Conservation (phyloP, 352 stramenopile species). For the Phytophthora kernoviae region DNA sequence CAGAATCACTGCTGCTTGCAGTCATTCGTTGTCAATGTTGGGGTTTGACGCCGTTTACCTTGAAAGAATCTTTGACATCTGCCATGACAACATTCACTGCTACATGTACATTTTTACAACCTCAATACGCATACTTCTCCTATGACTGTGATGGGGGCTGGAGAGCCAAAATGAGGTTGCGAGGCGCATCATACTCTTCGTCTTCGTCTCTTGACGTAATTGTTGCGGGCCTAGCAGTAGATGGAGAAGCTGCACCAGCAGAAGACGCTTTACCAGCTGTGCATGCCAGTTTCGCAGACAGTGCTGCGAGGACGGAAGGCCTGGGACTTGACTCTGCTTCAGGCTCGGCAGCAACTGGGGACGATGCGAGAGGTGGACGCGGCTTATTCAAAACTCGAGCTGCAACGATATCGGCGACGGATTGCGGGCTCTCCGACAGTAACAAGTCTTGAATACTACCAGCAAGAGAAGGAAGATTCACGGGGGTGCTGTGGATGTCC, state of each 20-base stretch:
- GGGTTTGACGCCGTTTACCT: no score
- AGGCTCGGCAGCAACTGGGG: slow-evolving; percentile 17
- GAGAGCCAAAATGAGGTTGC: slow-evolving; percentile 31
- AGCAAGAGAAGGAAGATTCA: slow-evolving; percentile 57
- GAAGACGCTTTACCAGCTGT: slow-evolving; percentile 7
- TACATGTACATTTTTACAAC: slow-evolving; percentile 2
- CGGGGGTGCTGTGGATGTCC: slow-evolving; percentile 55
- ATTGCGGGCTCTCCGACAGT: slow-evolving; percentile 74
- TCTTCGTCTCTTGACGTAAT: slow-evolving; percentile 24
- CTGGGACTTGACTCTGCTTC: slow-evolving; percentile 18
- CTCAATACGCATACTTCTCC: slow-evolving; percentile 1
- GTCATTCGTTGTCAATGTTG: no score
- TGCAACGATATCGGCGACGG: slow-evolving; percentile 48
- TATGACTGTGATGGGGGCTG: slow-evolving; percentile 29
- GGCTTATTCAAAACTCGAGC: slow-evolving; percentile 29
- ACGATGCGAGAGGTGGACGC: slow-evolving; percentile 9
- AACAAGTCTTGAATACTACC: slow-evolving; percentile 72
- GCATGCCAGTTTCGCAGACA: neutral
- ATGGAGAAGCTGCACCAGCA: neutral
- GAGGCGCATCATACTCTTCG: slow-evolving; percentile 24
- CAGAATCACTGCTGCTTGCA: no score
- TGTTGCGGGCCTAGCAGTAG: neutral
- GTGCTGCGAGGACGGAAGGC: slow-evolving; percentile 7
- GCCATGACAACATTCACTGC: neutral
- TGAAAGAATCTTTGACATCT: no score